phyloP scores from a whole-genome alignment of 768 basidiomycete species.

The Lyophyllum semitale region DNA sequence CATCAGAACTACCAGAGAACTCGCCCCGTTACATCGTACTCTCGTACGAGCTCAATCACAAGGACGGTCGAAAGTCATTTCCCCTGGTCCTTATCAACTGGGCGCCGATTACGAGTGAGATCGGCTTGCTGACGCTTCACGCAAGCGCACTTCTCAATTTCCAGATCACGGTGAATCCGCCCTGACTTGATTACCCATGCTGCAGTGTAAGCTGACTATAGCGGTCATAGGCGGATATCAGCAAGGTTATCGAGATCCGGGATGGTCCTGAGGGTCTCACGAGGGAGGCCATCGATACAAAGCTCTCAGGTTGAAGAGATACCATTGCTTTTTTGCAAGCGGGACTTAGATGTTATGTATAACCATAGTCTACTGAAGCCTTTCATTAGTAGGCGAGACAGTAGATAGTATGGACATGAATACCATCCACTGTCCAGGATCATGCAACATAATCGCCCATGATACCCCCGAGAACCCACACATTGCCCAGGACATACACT shows the following conservation, averaged over 20 bases:
- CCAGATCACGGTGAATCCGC: conserved; percentile 64
- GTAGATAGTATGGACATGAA: no score
- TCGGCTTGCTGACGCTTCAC: conserved; percentile 74
- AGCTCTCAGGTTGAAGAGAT: conserved; percentile 37
- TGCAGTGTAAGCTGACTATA: not conserved
- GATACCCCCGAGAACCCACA: conserved; percentile 74
- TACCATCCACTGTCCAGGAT: not conserved
- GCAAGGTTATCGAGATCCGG: conserved; percentile 77
- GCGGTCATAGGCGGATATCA: conserved; percentile 62
- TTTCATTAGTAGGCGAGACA: no score
- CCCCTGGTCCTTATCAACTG: conserved; percentile 89
- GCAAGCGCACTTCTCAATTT: conserved; percentile 82
- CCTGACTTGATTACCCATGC: not conserved
- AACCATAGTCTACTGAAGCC: no score
- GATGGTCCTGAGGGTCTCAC: conserved; percentile 86
- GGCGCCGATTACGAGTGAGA: conserved; percentile 80
- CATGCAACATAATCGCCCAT: conserved; percentile 36
- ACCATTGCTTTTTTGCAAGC: not conserved
- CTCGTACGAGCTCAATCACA: conserved; percentile 79
- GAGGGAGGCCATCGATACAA: conserved; percentile 66
- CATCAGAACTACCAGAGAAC: conserved; percentile 82
- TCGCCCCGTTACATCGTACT: conserved; percentile 85
- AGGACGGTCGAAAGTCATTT: conserved; percentile 82
- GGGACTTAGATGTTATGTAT: not conserved
- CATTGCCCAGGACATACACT: conserved; percentile 73